Conservation (phyloP, 1,284 basidiomycete genomes). For the Heterobasidion occidentale region DNA sequence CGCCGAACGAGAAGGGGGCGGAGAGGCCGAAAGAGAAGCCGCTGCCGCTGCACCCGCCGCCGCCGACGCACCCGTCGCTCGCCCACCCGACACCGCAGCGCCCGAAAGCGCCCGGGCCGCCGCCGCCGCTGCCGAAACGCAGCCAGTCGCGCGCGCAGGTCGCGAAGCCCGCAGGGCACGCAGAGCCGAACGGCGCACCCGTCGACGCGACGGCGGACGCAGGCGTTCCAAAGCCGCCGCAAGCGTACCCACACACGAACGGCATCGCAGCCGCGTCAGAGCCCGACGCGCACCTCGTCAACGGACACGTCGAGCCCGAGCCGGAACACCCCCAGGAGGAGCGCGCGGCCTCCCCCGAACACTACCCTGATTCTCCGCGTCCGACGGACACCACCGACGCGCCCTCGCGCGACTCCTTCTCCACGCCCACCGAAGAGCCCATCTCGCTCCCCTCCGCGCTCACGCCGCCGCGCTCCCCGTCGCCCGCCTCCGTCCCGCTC, state of each 20-base stretch:
- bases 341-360: too few relatives aligned
- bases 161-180: neutral
- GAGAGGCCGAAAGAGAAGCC: constrained; percentile 1
- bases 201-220: neutral
- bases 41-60: constrained; percentile 5
- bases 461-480: neutral
- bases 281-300: neutral
- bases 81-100: neutral
- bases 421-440: constrained; percentile 25
- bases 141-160: neutral
- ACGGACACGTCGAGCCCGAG: neutral
- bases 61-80: constrained; percentile 4
- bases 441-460: constrained; percentile 9
- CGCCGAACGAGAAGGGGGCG: constrained; percentile 3
- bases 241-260: neutral
- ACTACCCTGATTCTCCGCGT: too few relatives aligned
- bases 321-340: too few relatives aligned
- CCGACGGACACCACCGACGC: neutral
- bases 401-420: constrained; percentile 17
- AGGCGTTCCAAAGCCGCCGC: neutral
- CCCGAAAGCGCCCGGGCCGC: neutral
- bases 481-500: constrained; percentile 26
- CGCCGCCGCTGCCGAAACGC: constrained; percentile 5
- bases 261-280: neutral
- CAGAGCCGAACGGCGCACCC: neutral